Evolutionary conservation across 495 filamentous ascomycete species (phyloP).

Genomic region (Penicillium desertorum): DNA sequence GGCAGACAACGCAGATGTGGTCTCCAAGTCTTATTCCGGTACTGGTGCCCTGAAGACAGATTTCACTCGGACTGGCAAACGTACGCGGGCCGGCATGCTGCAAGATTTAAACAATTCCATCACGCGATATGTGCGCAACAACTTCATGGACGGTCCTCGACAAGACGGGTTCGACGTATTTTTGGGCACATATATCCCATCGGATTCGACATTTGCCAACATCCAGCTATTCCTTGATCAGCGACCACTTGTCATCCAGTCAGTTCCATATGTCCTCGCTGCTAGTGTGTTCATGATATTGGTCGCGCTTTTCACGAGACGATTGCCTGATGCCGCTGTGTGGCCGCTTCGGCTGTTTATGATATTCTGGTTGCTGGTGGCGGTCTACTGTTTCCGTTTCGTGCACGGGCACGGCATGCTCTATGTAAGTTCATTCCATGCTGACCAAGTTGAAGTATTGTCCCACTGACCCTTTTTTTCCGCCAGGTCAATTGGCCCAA

Average conservation of each 20-base stretch:
- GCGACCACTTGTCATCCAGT: slow-evolving; percentile 82
- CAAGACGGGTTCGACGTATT: slow-evolving; percentile 97
- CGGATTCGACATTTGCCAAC: slow-evolving; percentile 59
- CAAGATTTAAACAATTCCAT: slow-evolving; percentile 81
- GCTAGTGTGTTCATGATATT: slow-evolving; percentile 84
- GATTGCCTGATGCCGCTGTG: slow-evolving; percentile 62
- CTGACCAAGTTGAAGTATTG: neutral
- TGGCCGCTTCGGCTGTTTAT: slow-evolving; percentile 79
- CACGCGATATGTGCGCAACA: slow-evolving; percentile 83
- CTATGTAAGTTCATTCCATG: slow-evolving; percentile 68
- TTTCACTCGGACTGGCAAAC: slow-evolving; percentile 83
- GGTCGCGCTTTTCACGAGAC: slow-evolving; percentile 71
- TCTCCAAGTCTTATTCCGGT: slow-evolving; percentile 87
- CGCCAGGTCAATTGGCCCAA: slow-evolving; percentile 93
- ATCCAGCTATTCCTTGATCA: slow-evolving; percentile 77
- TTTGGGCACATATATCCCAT: slow-evolving; percentile 77
- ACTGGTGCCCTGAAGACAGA: slow-evolving; percentile 97
- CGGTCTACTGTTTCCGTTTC: slow-evolving; percentile 68
- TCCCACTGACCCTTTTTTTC: neutral
- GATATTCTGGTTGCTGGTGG: slow-evolving; percentile 69
- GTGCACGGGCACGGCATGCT: slow-evolving; percentile 81
- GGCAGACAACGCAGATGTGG: slow-evolving; percentile 97
- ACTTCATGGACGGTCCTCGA: slow-evolving; percentile 86
- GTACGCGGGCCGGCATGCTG: slow-evolving; percentile 77
- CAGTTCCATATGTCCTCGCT: slow-evolving; percentile 84